phyloP scores from a whole-genome alignment of 257 asterid genomes.

The Rubia yunnanensis region DNA sequence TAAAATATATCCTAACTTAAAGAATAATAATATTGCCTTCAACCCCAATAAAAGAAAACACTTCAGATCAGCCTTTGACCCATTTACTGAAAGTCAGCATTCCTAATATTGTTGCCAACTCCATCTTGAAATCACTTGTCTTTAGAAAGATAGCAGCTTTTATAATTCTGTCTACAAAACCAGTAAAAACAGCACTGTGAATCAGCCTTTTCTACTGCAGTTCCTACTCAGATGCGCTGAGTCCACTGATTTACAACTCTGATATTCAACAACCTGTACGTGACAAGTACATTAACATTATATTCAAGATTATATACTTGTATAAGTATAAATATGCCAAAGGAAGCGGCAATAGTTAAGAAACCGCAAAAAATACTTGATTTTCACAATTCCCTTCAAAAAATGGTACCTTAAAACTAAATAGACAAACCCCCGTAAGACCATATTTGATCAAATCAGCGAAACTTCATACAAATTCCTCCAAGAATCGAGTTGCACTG shows the following conservation, averaged over 20 bases:
- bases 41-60: background rate
- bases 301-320: background rate
- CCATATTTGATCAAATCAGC: background rate
- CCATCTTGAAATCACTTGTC: constrained; percentile 37
- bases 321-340: background rate
- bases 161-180: background rate
- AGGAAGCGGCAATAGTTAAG: background rate
- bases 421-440: background rate
- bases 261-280: background rate
- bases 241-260: background rate
- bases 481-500: background rate
- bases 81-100: background rate
- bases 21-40: background rate
- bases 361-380: background rate
- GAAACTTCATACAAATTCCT: background rate
- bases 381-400: background rate
- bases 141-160: background rate
- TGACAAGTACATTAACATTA: background rate
- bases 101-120: constrained; percentile 11
- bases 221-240: constrained; percentile 4
- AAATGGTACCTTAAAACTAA: background rate
- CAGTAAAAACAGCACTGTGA: background rate
- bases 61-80: constrained; percentile 1
- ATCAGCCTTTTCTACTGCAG: background rate
- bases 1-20: background rate